Conservation (phyloP, 345 rosid genomes). For the Pugionium dolabratum region DNA sequence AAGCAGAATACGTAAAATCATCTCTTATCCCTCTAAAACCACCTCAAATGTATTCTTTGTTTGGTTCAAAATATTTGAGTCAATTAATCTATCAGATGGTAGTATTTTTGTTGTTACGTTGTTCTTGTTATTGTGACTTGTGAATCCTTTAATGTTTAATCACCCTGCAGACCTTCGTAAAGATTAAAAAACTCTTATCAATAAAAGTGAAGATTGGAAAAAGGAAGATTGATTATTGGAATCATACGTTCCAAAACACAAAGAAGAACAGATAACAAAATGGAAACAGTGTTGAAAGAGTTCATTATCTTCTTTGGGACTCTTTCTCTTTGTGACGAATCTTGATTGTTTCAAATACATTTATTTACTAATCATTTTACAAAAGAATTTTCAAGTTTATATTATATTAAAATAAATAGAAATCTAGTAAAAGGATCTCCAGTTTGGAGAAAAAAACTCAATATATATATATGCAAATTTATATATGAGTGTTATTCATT, state of each 20-base stretch:
- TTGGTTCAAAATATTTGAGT: not conserved
- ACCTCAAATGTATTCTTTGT: not conserved
- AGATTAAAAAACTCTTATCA: not conserved
- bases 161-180: not conserved
- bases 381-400: no score
- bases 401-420: no score
- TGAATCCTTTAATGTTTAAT: not conserved
- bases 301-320: conserved; percentile 19
- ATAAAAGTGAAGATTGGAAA: conserved; percentile 1
- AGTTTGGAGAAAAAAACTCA: no score
- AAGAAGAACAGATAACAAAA: conserved; percentile 43
- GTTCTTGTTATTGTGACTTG: not conserved
- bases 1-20: conserved; percentile 11
- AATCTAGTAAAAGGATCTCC: no score
- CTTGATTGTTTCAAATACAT: conserved; percentile 7
- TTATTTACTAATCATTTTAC: not conserved
- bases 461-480: no score
- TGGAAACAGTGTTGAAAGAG: conserved; percentile 41
- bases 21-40: not conserved
- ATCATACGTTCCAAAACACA: conserved; percentile 47
- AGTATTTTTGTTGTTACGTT: not conserved
- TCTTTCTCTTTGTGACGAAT: conserved; percentile 34
- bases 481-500: no score
- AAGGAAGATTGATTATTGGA: conserved; percentile 34
- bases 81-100: conserved; percentile 3